phyloP scores from a whole-genome alignment of 2,329 filamentous ascomycete genomes.

The Cryphonectria carpinicola region DNA sequence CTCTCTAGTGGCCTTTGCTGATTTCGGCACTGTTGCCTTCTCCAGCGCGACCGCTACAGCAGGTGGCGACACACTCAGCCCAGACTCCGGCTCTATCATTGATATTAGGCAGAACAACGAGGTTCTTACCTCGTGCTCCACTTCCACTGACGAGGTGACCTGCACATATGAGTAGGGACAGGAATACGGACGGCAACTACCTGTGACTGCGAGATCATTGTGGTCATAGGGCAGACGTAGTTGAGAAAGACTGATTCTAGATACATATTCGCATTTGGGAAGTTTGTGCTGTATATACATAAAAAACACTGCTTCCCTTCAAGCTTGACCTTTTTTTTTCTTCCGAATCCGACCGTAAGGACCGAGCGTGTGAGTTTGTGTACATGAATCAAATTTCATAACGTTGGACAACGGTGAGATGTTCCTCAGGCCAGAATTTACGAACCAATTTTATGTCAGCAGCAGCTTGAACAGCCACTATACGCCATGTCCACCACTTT shows the following conservation, averaged over 20 bases:
- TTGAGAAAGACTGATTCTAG: not conserved
- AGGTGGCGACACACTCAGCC: slow-evolving; percentile 37
- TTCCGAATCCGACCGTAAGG: not conserved
- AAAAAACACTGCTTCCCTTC: not conserved
- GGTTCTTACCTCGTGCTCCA: slow-evolving; percentile 15
- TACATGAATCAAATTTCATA: not conserved
- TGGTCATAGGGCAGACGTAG: not conserved
- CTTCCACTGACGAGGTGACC: not conserved
- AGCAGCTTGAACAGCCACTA: not conserved
- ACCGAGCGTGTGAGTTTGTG: not conserved
- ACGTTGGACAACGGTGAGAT: not conserved
- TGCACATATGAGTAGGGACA: slow-evolving; percentile 2
- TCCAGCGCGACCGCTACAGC: slow-evolving; percentile 39
- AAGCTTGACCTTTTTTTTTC: not conserved
- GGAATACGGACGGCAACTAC: not conserved
- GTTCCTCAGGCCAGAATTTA: not conserved
- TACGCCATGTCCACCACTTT: not conserved
- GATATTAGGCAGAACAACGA: slow-evolving; percentile 18
- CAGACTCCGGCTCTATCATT: slow-evolving; percentile 45
- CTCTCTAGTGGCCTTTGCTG: slow-evolving; percentile 45
- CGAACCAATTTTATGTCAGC: not conserved
- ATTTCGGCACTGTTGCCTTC: slow-evolving; percentile 51
- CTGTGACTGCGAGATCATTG: not conserved
- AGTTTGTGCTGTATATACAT: not conserved
- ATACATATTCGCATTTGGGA: not conserved